These are phyloP conservation scores for Coprinopsis sp. DNA, from an alignment of 768 basidiomycete genomes.

Conservation along the genomic window DNA sequence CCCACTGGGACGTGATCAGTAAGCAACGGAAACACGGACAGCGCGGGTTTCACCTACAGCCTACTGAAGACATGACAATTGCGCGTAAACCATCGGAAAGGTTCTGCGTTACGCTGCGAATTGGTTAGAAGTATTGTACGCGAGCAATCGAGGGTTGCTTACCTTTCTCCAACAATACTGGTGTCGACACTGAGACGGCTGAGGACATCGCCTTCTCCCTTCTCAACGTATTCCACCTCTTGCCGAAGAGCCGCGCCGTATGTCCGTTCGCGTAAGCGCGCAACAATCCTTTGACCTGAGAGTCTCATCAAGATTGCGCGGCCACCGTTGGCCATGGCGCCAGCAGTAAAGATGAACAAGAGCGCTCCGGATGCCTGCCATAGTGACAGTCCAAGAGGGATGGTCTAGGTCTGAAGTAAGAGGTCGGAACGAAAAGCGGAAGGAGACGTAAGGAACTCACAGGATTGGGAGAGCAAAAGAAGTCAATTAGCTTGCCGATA, in stretches of 20 bases:
- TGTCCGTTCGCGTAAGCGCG: constrained; percentile 74
- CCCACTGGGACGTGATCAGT: constrained; percentile 50
- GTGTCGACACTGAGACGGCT: constrained; percentile 89
- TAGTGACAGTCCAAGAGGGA: constrained; percentile 75
- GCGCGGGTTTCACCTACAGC: constrained; percentile 51
- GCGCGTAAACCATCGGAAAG: constrained; percentile 79
- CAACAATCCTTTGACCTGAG: constrained; percentile 88
- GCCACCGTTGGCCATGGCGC: constrained; percentile 82
- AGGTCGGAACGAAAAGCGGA: constrained; percentile 2
- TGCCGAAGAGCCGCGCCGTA: constrained; percentile 82
- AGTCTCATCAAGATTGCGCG: constrained; percentile 83
- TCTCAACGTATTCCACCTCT: constrained; percentile 91
- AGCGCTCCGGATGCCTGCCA: constrained; percentile 76
- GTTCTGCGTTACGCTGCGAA: constrained; percentile 66
- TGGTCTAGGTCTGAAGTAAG: constrained; percentile 42
- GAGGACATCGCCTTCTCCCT: constrained; percentile 89
- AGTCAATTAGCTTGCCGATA: constrained; percentile 91
- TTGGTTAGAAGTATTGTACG: background rate
- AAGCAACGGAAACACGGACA: background rate
- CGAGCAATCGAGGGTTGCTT: constrained; percentile 8
- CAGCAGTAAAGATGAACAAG: constrained; percentile 75
- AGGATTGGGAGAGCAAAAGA: constrained; percentile 71
- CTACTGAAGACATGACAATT: constrained; percentile 89
- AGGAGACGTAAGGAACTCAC: constrained; percentile 37
- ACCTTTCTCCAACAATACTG: constrained; percentile 92